phyloP scores from a whole-genome alignment of 441 rosid species.

The Adansonia rubrostipa region DNA sequence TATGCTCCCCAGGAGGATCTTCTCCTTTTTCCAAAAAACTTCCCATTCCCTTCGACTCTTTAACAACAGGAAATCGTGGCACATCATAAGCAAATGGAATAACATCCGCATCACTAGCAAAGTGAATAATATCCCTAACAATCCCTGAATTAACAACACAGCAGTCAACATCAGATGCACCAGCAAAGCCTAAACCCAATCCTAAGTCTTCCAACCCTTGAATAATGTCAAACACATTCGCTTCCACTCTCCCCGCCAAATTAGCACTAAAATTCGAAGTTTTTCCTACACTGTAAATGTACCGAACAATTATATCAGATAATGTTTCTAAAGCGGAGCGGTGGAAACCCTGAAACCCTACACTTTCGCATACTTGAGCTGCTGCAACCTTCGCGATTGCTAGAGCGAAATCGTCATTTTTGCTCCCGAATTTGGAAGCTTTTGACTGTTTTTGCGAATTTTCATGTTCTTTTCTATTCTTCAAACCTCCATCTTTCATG shows the following conservation, averaged over 20 bases:
- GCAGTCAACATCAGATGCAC: constrained; percentile 66
- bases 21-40: constrained; percentile 60
- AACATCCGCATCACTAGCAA: constrained; percentile 54
- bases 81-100: constrained; percentile 67
- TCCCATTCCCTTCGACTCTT: constrained; percentile 51
- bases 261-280: constrained; percentile 58
- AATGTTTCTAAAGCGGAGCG: constrained; percentile 76
- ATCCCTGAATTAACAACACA: constrained; percentile 69
- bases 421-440: constrained; percentile 39
- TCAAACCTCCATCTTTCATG: constrained; percentile 92
- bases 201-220: constrained; percentile 79
- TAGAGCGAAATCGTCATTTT: constrained; percentile 49
- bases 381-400: constrained; percentile 73
- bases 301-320: constrained; percentile 59
- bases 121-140: constrained; percentile 66
- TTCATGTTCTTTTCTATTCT: constrained; percentile 63
- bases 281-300: constrained; percentile 61
- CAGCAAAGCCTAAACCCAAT: constrained; percentile 56
- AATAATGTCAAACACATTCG: constrained; percentile 69
- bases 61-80: constrained; percentile 65
- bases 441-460: constrained; percentile 32
- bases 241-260: constrained; percentile 67
- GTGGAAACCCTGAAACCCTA: constrained; percentile 81
- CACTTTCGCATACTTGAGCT: constrained; percentile 72
- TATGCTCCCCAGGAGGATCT: constrained; percentile 73